Conservation (phyloP, 768 basidiomycete species). For the Tricholoma terreum region DNA sequence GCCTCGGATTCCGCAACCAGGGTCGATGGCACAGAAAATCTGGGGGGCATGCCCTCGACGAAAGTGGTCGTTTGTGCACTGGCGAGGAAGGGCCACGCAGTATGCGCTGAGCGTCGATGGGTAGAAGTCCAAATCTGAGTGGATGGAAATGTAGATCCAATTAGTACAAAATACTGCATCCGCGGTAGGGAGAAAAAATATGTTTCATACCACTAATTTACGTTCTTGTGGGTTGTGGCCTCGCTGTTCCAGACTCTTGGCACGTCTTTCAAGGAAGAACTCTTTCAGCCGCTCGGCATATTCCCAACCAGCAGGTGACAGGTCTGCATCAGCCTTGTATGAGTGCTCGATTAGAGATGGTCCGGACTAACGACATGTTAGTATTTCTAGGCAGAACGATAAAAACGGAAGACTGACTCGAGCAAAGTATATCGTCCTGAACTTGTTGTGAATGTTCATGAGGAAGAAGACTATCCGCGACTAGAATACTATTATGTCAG, state of each 20-base stretch:
- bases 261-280: conserved; percentile 82
- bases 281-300: conserved; percentile 89
- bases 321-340: conserved; percentile 96
- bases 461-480: conserved; percentile 97
- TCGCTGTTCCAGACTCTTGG: conserved; percentile 70
- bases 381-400: neutral
- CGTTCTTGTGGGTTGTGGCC: conserved; percentile 60
- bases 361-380: conserved; percentile 67
- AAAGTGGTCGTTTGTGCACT: conserved; percentile 22
- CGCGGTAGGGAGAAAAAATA: neutral
- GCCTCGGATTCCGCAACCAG: conserved; percentile 4
- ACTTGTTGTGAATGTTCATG: conserved; percentile 98
- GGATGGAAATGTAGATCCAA: neutral
- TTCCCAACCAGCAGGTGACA: conserved; percentile 94
- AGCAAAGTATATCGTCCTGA: conserved; percentile 94
- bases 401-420: conserved; percentile 51
- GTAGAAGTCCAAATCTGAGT: conserved; percentile 95
- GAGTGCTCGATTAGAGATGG: conserved; percentile 98
- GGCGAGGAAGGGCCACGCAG: conserved; percentile 89
- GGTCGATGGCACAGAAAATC: conserved; percentile 6
- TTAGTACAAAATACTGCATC: neutral
- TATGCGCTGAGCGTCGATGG: conserved; percentile 88
- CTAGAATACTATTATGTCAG: conserved; percentile 35
- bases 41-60: conserved; percentile 8
- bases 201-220: conserved; percentile 57